Evolutionary conservation across 345 rosid species (phyloP).

Genomic region (Reutealis trisperma): DNA sequence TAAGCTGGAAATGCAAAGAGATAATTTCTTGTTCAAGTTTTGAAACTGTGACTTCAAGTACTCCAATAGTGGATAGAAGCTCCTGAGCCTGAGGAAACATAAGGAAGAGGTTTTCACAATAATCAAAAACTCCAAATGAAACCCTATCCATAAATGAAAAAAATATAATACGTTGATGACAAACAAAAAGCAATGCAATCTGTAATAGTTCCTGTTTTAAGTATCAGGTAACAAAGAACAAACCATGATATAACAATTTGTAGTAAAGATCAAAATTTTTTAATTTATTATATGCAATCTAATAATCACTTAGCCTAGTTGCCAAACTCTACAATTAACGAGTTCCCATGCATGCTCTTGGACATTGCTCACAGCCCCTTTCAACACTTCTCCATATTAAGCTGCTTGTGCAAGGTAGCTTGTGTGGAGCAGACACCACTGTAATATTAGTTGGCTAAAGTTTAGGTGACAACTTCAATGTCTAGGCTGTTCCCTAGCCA

Average conservation of each 20-base stretch:
- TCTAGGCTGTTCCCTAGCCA: not conserved
- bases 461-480: not conserved
- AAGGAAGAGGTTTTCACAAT: slow-evolving; percentile 14
- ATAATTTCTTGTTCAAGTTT: slow-evolving; percentile 82
- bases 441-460: not conserved
- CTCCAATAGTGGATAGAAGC: slow-evolving; percentile 59
- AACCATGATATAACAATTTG: not conserved
- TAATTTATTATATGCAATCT: not conserved
- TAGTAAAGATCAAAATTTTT: not conserved
- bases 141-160: not conserved
- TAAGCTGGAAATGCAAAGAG: slow-evolving; percentile 84
- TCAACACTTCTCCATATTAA: not conserved
- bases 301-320: not conserved
- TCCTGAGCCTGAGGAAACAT: slow-evolving; percentile 62
- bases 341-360: not conserved
- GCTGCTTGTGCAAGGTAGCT: not conserved
- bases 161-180: not conserved
- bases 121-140: slow-evolving; percentile 15
- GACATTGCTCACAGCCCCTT: not conserved
- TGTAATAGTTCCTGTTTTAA: no score
- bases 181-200: not conserved
- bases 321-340: not conserved
- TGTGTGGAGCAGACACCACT: not conserved
- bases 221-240: no score
- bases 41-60: slow-evolving; percentile 66